Evolutionary conservation across 768 basidiomycete species (phyloP).

Genomic region (Xerocomellus intermedius): DNA sequence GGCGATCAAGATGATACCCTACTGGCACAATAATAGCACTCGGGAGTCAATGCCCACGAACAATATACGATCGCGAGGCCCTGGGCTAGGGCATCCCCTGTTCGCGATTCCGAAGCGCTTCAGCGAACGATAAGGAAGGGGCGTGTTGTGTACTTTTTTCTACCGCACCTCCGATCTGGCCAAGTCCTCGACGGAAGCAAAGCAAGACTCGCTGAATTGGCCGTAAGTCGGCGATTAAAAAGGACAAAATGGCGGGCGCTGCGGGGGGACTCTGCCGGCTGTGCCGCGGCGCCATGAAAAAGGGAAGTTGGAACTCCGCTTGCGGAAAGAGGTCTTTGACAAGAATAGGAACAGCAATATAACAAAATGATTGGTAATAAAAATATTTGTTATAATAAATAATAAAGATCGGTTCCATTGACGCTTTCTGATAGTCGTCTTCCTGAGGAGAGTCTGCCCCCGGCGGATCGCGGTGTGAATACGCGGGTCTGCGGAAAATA

Average conservation of each 20-base stretch:
- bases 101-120: slow-evolving; percentile 12
- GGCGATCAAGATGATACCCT: slow-evolving; percentile 35
- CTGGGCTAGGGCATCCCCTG: slow-evolving; percentile 26
- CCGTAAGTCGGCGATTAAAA: slow-evolving; percentile 33
- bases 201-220: slow-evolving; percentile 22
- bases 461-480: slow-evolving; percentile 20
- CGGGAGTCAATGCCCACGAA: slow-evolving; percentile 9
- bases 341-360: slow-evolving; percentile 6
- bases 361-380: slow-evolving; percentile 14
- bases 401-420: slow-evolving; percentile 11
- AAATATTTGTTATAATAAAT: slow-evolving; percentile 13
- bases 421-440: slow-evolving; percentile 9
- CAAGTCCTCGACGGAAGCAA: background rate
- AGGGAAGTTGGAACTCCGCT: slow-evolving; percentile 28
- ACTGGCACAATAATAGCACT: slow-evolving; percentile 19
- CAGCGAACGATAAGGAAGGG: slow-evolving; percentile 2
- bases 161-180: background rate
- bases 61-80: slow-evolving; percentile 20
- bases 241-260: slow-evolving; percentile 11
- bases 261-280: slow-evolving; percentile 22
- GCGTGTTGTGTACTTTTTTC: background rate
- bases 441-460: slow-evolving; percentile 4
- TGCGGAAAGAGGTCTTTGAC: slow-evolving; percentile 11
- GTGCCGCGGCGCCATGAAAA: slow-evolving; percentile 30
- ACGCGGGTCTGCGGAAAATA: background rate